Evolutionary conservation across 768 basidiomycete genomes (phyloP), one percentile per base, ranked within the genome.

Genomic region (Rhizopogon vinicolor): DNA sequence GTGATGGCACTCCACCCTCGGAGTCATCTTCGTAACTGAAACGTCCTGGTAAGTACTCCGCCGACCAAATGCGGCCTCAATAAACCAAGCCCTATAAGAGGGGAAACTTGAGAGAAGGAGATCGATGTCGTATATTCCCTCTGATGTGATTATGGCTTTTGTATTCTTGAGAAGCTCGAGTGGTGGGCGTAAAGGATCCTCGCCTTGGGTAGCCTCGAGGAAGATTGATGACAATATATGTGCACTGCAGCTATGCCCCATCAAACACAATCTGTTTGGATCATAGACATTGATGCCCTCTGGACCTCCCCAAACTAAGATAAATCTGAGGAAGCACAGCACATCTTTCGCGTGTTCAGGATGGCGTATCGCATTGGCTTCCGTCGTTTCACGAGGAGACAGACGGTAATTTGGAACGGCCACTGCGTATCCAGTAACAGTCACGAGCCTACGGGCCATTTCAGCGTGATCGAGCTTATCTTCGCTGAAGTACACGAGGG

Each of bases 211-310:
- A 51, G 73, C 64, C 63, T 81, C 74, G 55, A 92, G 75, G 65
- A 91, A 78, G 31, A 93, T 80, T 55, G 84, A 81, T 41, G 81
- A 69, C 10, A 92, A 72, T 77, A 93, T 92, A 68, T 93, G 91
- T 1, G 91, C 88, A 57, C 86, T 77, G 71, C 88, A 90, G 68
- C 89, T 91, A 68, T 93, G 91, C 12, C 89, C 90, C 25, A 90
- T 73, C 42, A 91, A 74, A 68, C 81, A 78, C 43, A 92, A 65
- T 22, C 53, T 66, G 29, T 62, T 57, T 2, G 75, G 68, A 62
- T 80, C 75, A 52, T 78, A 78, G 33, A 63, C 66, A 37, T 61
- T 48, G 25, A 53, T 58, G 25, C 60, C 55, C 5, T 46, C 39
- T 12, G 62, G 49, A 33, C 53, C 44, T 22, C 19, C 52, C 82